Evolutionary conservation across 495 filamentous ascomycete genomes (phyloP).

Genomic region (Podospora pseudoanserina): DNA sequence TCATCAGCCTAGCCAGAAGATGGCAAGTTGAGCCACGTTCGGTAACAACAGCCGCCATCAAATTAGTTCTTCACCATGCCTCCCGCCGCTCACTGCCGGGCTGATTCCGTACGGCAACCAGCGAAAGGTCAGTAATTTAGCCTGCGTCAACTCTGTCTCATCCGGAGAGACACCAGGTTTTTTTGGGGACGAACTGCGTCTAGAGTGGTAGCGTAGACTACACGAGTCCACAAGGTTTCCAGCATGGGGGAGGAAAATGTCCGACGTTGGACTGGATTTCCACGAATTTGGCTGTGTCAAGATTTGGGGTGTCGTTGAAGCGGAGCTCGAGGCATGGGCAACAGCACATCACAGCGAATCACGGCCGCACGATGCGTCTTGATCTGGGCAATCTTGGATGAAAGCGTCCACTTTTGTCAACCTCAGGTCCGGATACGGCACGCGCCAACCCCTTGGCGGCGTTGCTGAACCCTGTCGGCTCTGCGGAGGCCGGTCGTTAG

Average conservation of each 20-base stretch:
- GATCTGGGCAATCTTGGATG: constrained; percentile 17
- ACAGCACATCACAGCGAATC: neutral
- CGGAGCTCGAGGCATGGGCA: neutral
- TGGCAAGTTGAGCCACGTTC: neutral
- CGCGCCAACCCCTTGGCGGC: neutral
- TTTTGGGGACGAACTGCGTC: neutral
- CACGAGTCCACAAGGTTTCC: neutral
- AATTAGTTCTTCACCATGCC: neutral
- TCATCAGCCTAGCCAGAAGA: neutral
- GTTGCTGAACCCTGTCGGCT: constrained; percentile 15
- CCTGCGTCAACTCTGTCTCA: constrained; percentile 24
- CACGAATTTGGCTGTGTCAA: neutral
- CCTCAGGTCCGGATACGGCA: neutral
- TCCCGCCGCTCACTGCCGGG: neutral
- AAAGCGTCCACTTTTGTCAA: constrained; percentile 11
- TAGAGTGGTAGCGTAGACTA: neutral
- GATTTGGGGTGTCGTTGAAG: neutral
- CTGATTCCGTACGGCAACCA: neutral
- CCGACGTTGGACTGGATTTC: neutral
- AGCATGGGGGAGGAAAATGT: neutral
- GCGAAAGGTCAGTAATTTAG: constrained; percentile 13
- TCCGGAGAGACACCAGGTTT: constrained; percentile 3
- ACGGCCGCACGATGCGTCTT: neutral
- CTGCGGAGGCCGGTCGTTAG: constrained; percentile 4
- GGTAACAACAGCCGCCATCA: neutral